Base-by-base conservation (phyloP, 495 filamentous ascomycete species). In the Neurospora pannonica region DNA sequence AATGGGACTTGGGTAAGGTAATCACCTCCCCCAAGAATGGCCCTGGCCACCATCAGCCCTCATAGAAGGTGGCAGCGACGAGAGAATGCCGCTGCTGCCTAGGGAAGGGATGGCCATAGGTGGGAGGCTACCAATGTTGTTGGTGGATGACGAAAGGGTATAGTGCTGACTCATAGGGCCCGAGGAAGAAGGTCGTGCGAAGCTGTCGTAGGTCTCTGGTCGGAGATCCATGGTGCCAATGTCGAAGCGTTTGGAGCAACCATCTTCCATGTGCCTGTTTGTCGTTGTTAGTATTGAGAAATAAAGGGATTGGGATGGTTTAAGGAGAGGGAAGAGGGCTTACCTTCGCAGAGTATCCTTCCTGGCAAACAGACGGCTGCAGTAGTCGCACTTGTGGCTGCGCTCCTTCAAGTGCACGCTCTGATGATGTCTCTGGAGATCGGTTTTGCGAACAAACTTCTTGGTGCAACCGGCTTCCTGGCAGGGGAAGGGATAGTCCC, bases 271-370 rank as follows among this genome's bases (percentile, higher is more conserved):
- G 77, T 94, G 92, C 80, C 92, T 93, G 73, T 72, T 28, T 62
- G 24, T 21, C 6, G 19, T 6, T 40, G 73, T 82, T 76, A 78
- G 76, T 54, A 70, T 38, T 0, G 2, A 54, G 75, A 71, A 76
- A 39, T 15, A 15, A 19, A n/a, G 40, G 38, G 71, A 24, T 54
- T 5, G 34, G 11, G 67, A 13, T 38, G 70, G 24, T 42, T 15
- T 37, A 74, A 34, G 40, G 60, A 3, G 3, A 60, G 42, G 31
- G 34, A 37, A 8, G 24, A 15, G 28, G 67, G 40, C 87, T 81
- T 80, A 93, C 93, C 93, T 91, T 82, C 91, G 84, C 43, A 97
- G 85, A 9, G 93, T 97, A 80, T 97, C 94, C 79, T 93, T 93
- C 62, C 94, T 86, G 43, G 92, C 92, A 86, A 96, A 97, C 54